These are phyloP conservation scores for Closterium sp. DNA, from an alignment of 139 green algal species.

Conservation along the genomic window DNA sequence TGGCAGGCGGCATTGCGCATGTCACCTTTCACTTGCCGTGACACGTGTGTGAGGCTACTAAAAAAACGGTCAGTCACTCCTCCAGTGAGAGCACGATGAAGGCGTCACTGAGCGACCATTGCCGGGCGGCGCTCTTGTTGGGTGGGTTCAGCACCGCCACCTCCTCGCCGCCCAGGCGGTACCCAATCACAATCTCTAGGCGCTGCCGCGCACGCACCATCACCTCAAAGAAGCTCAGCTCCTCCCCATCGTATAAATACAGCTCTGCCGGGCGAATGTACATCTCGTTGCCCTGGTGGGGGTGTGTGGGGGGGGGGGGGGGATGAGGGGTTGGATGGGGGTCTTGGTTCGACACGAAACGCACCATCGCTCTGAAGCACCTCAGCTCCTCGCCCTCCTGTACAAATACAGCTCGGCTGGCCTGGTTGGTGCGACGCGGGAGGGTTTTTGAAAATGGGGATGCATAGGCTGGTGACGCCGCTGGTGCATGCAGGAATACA, in stretches of 20 bases:
- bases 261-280: conserved; percentile 55
- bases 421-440: not conserved
- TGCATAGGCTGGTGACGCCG: too few species aligned
- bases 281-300: conserved; percentile 59
- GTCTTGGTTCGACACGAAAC: not conserved
- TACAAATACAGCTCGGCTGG: not conserved
- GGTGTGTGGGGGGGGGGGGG: not conserved
- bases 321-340: not conserved
- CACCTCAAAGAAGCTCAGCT: conserved; percentile 58
- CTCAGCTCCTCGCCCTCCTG: not conserved
- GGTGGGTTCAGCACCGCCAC: conserved; percentile 48
- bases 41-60: too few species aligned
- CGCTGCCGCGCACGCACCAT: conserved; percentile 46
- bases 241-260: conserved; percentile 49
- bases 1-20: conserved; percentile 20
- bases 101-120: conserved; percentile 23
- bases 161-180: not conserved
- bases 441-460: too few species aligned
- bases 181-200: conserved; percentile 59
- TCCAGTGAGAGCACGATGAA: conserved; percentile 40
- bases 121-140: conserved; percentile 27
- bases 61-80: not conserved
- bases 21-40: too few species aligned
- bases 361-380: not conserved
- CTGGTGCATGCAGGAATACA: too few species aligned